Percentiles rank a stretch among this genome's conserved stretches.
Evolutionary conservation across 768 basidiomycete genomes (phyloP).

Genomic region (Chalciporus piperatus): DNA sequence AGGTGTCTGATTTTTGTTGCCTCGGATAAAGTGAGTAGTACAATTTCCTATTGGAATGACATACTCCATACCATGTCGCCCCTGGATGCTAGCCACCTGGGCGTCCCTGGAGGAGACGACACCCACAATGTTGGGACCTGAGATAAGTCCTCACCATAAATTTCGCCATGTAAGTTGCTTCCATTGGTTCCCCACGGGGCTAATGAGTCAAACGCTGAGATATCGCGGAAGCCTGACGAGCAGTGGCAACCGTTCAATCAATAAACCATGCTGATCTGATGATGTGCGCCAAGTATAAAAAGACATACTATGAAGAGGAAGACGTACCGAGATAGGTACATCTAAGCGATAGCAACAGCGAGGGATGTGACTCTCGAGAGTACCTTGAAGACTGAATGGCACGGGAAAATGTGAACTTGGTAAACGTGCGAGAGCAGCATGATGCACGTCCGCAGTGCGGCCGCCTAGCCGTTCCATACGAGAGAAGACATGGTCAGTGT

Average conservation of each 20-base stretch:
- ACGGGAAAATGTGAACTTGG: conserved; percentile 1
- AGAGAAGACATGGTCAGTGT: conserved; percentile 18
- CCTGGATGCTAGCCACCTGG: no score
- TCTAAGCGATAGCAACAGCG: neutral
- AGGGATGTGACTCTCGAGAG: neutral
- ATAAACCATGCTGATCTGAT: conserved; percentile 6
- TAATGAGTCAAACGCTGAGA: conserved; percentile 6
- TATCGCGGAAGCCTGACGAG: conserved; percentile 10
- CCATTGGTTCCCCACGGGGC: neutral
- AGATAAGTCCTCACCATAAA: neutral
- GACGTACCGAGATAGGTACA: neutral
- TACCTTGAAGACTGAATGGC: neutral
- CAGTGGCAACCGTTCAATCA: neutral
- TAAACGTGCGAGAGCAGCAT: conserved; percentile 2
- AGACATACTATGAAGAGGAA: neutral
- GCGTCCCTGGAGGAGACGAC: neutral
- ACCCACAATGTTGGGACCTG: neutral
- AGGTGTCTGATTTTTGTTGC: neutral
- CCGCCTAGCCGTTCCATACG: conserved; percentile 11
- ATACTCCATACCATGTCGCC: no score
- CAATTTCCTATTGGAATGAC: no score
- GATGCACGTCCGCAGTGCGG: conserved; percentile 25
- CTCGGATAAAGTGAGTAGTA: neutral
- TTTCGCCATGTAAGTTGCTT: neutral
- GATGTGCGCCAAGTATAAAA: conserved; percentile 1